These are phyloP conservation scores for Botryotinia calthae DNA, from an alignment of 2,329 filamentous ascomycete species.

Conservation along the genomic window DNA sequence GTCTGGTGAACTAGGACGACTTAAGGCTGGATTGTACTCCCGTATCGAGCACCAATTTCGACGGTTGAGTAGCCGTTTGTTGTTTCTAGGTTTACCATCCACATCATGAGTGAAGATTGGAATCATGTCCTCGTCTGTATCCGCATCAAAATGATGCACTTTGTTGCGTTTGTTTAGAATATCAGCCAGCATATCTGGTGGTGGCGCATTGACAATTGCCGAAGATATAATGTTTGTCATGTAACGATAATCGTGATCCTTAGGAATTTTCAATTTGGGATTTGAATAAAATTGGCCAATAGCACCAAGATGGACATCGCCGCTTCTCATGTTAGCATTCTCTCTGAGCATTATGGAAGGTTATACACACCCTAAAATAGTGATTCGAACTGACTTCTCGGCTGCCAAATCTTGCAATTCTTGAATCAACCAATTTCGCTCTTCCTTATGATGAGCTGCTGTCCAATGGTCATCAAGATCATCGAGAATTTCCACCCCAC, in stretches of 20 bases:
- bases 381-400: conserved; percentile 87
- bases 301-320: conserved; percentile 90
- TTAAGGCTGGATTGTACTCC: conserved; percentile 74
- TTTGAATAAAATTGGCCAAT: conserved; percentile 95
- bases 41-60: conserved; percentile 96
- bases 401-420: conserved; percentile 91
- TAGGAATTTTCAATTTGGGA: conserved; percentile 73
- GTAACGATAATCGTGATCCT: conserved; percentile 90
- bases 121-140: conserved; percentile 95
- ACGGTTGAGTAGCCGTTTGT: conserved; percentile 82
- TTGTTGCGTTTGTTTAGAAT: conserved; percentile 92
- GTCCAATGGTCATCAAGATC: conserved; percentile 98
- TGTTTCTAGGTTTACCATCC: conserved; percentile 85
- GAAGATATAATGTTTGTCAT: conserved; percentile 96
- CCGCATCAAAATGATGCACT: conserved; percentile 64
- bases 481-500: conserved; percentile 86
- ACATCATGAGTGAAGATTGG: conserved; percentile 88
- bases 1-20: conserved; percentile 66
- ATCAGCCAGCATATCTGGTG: conserved; percentile 83
- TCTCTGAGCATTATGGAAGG: neutral
- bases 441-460: conserved; percentile 87
- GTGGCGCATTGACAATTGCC: conserved; percentile 89
- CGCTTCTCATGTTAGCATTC: conserved; percentile 50
- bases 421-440: conserved; percentile 82
- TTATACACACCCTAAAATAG: conserved; percentile 66